Percentiles rank a stretch among this genome's conserved stretches.
phyloP scores from a whole-genome alignment of 352 stramenopile species.

The Phytophthora idaei region DNA sequence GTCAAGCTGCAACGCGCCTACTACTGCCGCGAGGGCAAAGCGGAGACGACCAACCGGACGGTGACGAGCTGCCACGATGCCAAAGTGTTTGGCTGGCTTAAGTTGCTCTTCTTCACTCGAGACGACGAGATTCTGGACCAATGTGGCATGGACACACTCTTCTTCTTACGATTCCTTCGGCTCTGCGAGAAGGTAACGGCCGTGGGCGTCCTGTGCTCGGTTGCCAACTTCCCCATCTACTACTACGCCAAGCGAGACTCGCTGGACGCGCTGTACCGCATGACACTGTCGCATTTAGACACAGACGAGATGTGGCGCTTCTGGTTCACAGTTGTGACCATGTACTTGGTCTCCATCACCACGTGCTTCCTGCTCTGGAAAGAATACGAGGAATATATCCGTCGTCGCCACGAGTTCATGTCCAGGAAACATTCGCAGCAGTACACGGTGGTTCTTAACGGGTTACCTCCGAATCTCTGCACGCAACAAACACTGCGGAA shows the following conservation, averaged over 20 bases:
- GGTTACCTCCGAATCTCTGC: constrained; percentile 70
- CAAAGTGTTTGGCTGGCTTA: constrained; percentile 61
- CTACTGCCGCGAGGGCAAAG: constrained; percentile 70
- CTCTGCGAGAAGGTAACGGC: constrained; percentile 75
- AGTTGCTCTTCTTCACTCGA: constrained; percentile 55
- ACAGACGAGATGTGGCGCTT: constrained; percentile 63
- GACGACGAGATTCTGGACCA: constrained; percentile 74
- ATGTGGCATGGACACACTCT: constrained; percentile 83
- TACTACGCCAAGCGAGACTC: constrained; percentile 54
- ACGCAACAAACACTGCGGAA: constrained; percentile 80
- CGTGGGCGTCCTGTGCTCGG: constrained; percentile 63
- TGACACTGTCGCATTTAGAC: constrained; percentile 72
- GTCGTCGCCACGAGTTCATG: constrained; percentile 81
- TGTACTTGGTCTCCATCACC: constrained; percentile 67
- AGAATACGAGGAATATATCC: constrained; percentile 79
- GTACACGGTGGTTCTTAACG: constrained; percentile 82
- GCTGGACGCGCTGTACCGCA: constrained; percentile 53
- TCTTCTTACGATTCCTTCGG: constrained; percentile 77
- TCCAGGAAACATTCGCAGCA: constrained; percentile 63
- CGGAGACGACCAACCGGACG: constrained; percentile 54
- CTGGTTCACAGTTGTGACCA: constrained; percentile 64
- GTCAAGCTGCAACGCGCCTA: constrained; percentile 66
- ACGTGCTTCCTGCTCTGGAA: constrained; percentile 70
- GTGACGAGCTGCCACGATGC: constrained; percentile 44
- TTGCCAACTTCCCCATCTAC: constrained; percentile 80